A percentile compares a stretch with the other conserved stretches of the same genome.
Conservation (phyloP, 2,329 filamentous ascomycete species). For the Blastomyces percursus region DNA sequence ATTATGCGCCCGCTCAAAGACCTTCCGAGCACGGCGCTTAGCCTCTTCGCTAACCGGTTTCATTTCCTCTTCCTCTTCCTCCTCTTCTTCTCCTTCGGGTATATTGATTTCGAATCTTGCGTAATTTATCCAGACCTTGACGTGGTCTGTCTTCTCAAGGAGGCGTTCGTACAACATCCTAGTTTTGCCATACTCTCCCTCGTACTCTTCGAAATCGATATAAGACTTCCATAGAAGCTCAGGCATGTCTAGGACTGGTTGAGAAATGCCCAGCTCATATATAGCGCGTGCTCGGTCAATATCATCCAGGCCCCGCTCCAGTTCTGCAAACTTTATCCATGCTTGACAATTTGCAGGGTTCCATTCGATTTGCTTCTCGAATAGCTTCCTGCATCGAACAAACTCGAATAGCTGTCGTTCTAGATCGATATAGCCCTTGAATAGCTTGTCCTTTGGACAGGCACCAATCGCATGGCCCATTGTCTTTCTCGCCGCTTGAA, state of each 20-base stretch:
- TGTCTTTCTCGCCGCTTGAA: conserved; percentile 72
- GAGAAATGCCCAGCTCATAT: conserved; percentile 77
- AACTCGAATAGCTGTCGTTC: conserved; percentile 95
- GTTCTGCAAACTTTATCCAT: conserved; percentile 92
- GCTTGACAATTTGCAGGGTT: conserved; percentile 83
- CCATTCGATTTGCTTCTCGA: conserved; percentile 89
- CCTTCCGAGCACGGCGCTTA: conserved; percentile 65
- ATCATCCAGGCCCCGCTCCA: conserved; percentile 86
- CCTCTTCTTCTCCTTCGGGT: conserved; percentile 59
- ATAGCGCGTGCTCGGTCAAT: conserved; percentile 78
- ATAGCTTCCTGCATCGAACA: conserved; percentile 75
- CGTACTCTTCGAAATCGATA: conserved; percentile 96
- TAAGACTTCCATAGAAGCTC: conserved; percentile 97
- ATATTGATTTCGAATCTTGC: conserved; percentile 98
- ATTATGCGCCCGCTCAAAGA: conserved; percentile 79
- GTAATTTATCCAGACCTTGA: conserved; percentile 98
- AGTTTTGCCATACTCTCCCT: conserved; percentile 78
- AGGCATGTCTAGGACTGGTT: conserved; percentile 85
- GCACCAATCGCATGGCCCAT: conserved; percentile 83
- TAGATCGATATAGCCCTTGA: conserved; percentile 84
- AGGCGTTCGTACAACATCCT: conserved; percentile 79
- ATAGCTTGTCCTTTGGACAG: conserved; percentile 92
- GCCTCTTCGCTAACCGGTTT: conserved; percentile 64
- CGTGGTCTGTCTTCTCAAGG: conserved; percentile 88
- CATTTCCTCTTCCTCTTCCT: conserved; percentile 48